These are phyloP conservation scores for Phytophthora idaei DNA, from an alignment of 352 stramenopile genomes.

Conservation along the genomic window DNA sequence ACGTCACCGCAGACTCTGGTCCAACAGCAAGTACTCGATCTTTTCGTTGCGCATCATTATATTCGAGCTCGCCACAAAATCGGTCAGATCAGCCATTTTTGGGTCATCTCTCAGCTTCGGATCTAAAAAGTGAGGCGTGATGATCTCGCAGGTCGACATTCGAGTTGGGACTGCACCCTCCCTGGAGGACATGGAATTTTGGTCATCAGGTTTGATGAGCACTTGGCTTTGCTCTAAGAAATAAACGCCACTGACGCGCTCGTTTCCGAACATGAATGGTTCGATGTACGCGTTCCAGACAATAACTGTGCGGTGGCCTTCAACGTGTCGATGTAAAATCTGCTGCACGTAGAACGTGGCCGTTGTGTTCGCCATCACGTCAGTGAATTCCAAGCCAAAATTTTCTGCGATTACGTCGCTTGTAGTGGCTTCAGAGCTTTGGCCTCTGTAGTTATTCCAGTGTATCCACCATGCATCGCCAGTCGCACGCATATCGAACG, in stretches of 20 bases:
- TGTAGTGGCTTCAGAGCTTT: slow-evolving; percentile 2
- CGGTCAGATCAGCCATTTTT: slow-evolving; percentile 36
- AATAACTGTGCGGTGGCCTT: slow-evolving; percentile 56
- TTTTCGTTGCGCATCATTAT: slow-evolving; percentile 40
- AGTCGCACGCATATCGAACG: slow-evolving; percentile 36
- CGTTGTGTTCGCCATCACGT: slow-evolving; percentile 41
- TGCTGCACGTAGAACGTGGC: slow-evolving; percentile 57
- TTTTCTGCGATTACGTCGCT: slow-evolving; percentile 54
- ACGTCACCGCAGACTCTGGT: slow-evolving; percentile 6
- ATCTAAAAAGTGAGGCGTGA: slow-evolving; percentile 48
- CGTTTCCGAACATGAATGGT: slow-evolving; percentile 49
- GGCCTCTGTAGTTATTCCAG: slow-evolving; percentile 30
- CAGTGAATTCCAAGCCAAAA: slow-evolving; percentile 52
- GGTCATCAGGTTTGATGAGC: slow-evolving; percentile 41
- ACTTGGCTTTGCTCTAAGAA: slow-evolving; percentile 61
- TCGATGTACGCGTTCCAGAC: slow-evolving; percentile 59
- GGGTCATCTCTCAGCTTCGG: slow-evolving; percentile 26
- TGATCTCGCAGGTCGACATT: slow-evolving; percentile 51
- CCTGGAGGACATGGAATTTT: not conserved
- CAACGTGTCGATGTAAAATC: slow-evolving; percentile 51
- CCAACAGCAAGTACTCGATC: slow-evolving; percentile 44
- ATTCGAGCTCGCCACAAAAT: slow-evolving; percentile 45
- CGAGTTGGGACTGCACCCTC: slow-evolving; percentile 3
- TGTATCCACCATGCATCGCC: slow-evolving; percentile 37
- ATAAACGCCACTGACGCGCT: slow-evolving; percentile 41